These are phyloP conservation scores for Anthracocystis setariae DNA, from an alignment of 1,284 basidiomycete genomes.

Conservation along the genomic window DNA sequence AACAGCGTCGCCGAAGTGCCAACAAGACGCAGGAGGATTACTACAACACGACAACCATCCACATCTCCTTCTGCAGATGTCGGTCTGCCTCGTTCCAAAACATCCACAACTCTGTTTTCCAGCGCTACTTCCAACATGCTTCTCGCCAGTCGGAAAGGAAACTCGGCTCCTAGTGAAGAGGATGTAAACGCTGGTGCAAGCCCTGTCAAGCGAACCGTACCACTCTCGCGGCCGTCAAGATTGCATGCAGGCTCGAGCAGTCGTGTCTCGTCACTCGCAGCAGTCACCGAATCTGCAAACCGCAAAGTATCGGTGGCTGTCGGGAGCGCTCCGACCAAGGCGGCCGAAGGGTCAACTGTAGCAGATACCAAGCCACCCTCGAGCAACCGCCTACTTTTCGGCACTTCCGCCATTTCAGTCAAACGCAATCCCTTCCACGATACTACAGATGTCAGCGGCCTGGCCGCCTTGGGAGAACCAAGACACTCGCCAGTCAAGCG, in stretches of 20 bases:
- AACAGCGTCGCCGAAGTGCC: conserved; percentile 28
- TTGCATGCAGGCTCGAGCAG: conserved; percentile 6
- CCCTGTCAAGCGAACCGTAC: conserved; percentile 21
- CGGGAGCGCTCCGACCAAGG: conserved; percentile 1
- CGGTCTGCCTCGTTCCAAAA: conserved; percentile 29
- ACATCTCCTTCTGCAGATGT: conserved; percentile 24
- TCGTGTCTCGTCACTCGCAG: not conserved
- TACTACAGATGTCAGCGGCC: conserved; percentile 16
- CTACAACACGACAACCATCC: conserved; percentile 3
- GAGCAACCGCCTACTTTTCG: conserved; percentile 26
- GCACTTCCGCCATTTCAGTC: conserved; percentile 5
- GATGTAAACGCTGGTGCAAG: conserved; percentile 8
- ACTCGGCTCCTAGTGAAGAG: conserved; percentile 10
- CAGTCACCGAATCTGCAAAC: not conserved
- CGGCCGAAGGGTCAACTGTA: not conserved
- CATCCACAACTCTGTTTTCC: not conserved
- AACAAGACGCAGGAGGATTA: conserved; percentile 22
- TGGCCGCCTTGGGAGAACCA: conserved; percentile 36
- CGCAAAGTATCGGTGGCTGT: conserved; percentile 1
- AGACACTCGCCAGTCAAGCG: conserved; percentile 49
- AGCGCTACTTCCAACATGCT: conserved; percentile 8
- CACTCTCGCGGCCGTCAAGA: conserved; percentile 16
- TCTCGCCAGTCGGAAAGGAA: conserved; percentile 31
- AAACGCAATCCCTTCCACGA: conserved; percentile 27
- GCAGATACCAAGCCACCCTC: conserved; percentile 1